Conservation (phyloP, 202 grass and related monocot genomes). For the Carex sylvatica region DNA sequence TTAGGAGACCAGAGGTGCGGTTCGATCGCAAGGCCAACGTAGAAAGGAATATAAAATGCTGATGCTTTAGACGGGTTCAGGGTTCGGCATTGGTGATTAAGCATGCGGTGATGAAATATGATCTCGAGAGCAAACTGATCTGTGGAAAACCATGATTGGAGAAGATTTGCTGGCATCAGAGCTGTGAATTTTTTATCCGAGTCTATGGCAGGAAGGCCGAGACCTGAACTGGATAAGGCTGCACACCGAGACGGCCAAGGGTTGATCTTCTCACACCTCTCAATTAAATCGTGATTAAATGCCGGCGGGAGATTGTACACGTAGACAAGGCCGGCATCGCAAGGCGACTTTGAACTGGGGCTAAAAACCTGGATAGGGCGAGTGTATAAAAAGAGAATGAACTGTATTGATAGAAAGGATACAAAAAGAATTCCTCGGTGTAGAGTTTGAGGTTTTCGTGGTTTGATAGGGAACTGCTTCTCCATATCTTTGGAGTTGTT, state of each 20-base stretch:
- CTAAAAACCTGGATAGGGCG: constrained; percentile 16
- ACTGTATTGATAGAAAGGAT: constrained; percentile 44
- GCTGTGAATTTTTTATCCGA: constrained; percentile 22
- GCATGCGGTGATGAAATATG: constrained; percentile 69
- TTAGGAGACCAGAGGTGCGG: constrained; percentile 62
- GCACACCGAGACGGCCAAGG: constrained; percentile 72
- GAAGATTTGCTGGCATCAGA: constrained; percentile 35
- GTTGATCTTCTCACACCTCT: constrained; percentile 44
- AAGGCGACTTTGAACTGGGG: background rate
- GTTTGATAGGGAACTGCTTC: background rate
- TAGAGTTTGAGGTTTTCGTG: constrained; percentile 9
- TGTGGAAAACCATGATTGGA: constrained; percentile 63
- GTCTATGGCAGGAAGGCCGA: constrained; percentile 36
- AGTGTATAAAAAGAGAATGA: constrained; percentile 41
- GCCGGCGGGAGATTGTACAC: constrained; percentile 66
- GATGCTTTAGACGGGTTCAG: constrained; percentile 44
- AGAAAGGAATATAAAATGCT: constrained; percentile 84
- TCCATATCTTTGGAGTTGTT: constrained; percentile 5
- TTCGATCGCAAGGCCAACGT: constrained; percentile 68
- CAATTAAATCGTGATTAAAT: constrained; percentile 72
- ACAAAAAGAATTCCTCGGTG: constrained; percentile 35
- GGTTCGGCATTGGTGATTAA: constrained; percentile 68
- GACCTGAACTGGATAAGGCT: constrained; percentile 47
- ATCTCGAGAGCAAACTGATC: constrained; percentile 79
- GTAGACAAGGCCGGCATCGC: constrained; percentile 49